Conservation (phyloP, 805 yeast species). For the Wickerhamiella sergipiensis region DNA sequence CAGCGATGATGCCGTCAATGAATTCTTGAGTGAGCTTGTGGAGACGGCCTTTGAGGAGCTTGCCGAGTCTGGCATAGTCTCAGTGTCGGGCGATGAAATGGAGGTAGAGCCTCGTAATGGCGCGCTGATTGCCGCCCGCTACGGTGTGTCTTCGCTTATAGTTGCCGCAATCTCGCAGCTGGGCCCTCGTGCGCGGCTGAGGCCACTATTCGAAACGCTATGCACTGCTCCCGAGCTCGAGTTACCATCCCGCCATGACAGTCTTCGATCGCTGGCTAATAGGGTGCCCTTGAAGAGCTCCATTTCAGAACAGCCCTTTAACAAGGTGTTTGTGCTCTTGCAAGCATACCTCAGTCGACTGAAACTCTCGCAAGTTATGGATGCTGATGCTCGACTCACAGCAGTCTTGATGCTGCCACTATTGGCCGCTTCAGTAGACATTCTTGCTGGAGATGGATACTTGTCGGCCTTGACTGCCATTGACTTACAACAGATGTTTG, state of each 20-base stretch:
- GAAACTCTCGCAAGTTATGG: constrained; percentile 46
- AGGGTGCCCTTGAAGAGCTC: not conserved
- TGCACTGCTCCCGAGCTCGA: constrained; percentile 62
- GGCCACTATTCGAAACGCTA: constrained; percentile 48
- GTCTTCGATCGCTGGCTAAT: not conserved
- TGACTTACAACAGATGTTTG: constrained; percentile 79
- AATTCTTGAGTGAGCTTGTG: constrained; percentile 68
- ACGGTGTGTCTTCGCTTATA: constrained; percentile 50
- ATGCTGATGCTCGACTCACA: constrained; percentile 40
- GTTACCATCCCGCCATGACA: not conserved
- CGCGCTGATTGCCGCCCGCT: constrained; percentile 62
- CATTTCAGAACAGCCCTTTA: not conserved
- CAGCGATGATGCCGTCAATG: constrained; percentile 58
- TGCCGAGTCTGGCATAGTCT: constrained; percentile 38
- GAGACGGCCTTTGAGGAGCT: constrained; percentile 59
- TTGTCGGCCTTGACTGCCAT: constrained; percentile 67
- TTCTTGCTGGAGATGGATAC: constrained; percentile 66
- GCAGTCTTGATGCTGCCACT: constrained; percentile 37
- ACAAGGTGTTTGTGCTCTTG: constrained; percentile 44
- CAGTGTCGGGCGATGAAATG: constrained; percentile 26
- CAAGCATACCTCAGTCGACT: constrained; percentile 74
- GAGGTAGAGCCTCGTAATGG: constrained; percentile 47
- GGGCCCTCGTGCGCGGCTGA: constrained; percentile 41
- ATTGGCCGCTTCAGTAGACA: constrained; percentile 57
- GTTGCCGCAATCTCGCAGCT: constrained; percentile 32